A percentile compares a stretch with the other conserved stretches of the same genome.
Conservation (phyloP, 2,329 filamentous ascomycete genomes). For the Xylaria sp. region DNA sequence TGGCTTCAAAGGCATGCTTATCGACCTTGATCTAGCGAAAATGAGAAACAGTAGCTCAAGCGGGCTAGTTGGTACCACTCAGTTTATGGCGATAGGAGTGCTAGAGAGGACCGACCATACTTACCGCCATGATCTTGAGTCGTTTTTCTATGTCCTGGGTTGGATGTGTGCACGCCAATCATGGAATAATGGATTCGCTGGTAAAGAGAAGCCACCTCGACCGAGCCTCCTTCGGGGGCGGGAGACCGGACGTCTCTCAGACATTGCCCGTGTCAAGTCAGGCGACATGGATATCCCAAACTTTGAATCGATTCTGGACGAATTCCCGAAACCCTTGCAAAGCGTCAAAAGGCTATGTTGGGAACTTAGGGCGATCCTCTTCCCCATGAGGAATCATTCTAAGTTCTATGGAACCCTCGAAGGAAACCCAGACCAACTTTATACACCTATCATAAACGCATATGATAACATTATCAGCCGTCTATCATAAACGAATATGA, state of each 20-base stretch:
- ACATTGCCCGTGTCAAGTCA: conserved; percentile 10
- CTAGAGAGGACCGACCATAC: conserved; percentile 21
- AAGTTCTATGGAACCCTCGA: conserved; percentile 13
- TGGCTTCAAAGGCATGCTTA: no score
- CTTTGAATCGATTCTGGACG: conserved; percentile 7
- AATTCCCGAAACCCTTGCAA: conserved; percentile 17
- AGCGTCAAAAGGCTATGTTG: conserved; percentile 20
- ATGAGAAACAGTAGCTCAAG: conserved; percentile 5
- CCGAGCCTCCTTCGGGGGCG: conserved; percentile 9
- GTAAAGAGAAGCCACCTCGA: not conserved
- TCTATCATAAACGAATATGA: no score
- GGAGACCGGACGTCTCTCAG: conserved; percentile 4
- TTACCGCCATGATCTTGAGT: no score
- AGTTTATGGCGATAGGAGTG: conserved; percentile 35
- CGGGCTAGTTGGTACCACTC: not conserved
- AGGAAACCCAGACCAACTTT: conserved; percentile 21
- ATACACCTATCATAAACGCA: conserved; percentile 17
- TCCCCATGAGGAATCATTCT: conserved; percentile 14
- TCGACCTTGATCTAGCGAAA: conserved; percentile 34
- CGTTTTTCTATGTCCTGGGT: conserved; percentile 34
- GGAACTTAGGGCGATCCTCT: conserved; percentile 10
- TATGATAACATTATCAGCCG: conserved; percentile 20
- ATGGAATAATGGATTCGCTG: conserved; percentile 19
- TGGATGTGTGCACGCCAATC: conserved; percentile 27
- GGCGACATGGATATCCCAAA: conserved; percentile 18